These are phyloP conservation scores for Fraxinus cuspidata DNA, from an alignment of 257 asterid genomes.

Conservation along the genomic window DNA sequence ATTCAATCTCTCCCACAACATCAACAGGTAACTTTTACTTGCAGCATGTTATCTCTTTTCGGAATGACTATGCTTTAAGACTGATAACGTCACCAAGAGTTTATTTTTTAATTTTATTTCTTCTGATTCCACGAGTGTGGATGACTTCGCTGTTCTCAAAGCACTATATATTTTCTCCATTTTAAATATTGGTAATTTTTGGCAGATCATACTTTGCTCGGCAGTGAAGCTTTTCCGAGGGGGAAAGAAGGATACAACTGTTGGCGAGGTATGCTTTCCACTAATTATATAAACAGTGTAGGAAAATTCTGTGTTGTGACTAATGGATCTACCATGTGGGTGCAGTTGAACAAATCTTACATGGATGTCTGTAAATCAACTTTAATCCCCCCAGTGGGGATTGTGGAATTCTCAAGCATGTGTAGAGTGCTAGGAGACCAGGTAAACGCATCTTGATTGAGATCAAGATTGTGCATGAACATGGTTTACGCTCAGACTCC, in stretches of 20 bases:
- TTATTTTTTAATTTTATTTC: neutral
- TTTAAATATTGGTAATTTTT: constrained; percentile 4
- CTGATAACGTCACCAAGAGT: neutral
- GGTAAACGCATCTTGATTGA: constrained; percentile 42
- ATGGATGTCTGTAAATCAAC: constrained; percentile 78
- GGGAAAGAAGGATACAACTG: constrained; percentile 79
- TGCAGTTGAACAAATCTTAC: constrained; percentile 78
- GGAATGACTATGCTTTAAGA: neutral
- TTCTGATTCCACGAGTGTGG: neutral
- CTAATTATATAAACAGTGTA: constrained; percentile 4
- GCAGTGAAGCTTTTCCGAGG: constrained; percentile 87
- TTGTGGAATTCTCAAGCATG: constrained; percentile 80
- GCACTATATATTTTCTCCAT: neutral
- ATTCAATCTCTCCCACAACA: constrained; percentile 94
- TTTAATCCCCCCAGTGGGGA: constrained; percentile 74
- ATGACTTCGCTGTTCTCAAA: constrained; percentile 2
- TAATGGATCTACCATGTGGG: constrained; percentile 17
- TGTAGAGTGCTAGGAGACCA: constrained; percentile 92
- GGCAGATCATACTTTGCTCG: constrained; percentile 90
- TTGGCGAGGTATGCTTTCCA: constrained; percentile 71
- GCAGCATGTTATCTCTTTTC: neutral
- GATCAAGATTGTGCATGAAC: neutral
- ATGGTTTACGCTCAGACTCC: neutral
- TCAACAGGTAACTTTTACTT: constrained; percentile 73
- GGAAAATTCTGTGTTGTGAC: neutral